A percentile compares a stretch with the other conserved stretches of the same genome.
phyloP scores from a whole-genome alignment of 345 rosid genomes.

The Moricandia moricandioides region DNA sequence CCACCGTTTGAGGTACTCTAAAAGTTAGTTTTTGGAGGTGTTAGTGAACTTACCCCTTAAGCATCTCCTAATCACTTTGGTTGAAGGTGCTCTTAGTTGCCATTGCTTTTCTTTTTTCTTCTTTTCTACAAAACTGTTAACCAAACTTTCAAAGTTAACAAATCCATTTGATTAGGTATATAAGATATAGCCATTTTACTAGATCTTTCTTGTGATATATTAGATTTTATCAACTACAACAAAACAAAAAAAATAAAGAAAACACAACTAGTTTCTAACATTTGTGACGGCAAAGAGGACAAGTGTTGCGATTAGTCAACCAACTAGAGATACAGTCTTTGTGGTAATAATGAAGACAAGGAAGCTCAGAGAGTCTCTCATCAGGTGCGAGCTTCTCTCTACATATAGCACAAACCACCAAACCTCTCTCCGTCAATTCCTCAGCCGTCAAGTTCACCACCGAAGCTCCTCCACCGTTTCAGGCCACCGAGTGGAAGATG shows the following conservation, averaged over 20 bases:
- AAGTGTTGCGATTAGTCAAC: constrained; percentile 21
- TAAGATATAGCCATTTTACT: background rate
- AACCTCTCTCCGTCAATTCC: constrained; percentile 18
- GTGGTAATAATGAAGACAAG: constrained; percentile 31
- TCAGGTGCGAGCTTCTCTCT: constrained; percentile 12
- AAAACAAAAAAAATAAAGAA: background rate
- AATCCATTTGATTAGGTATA: background rate
- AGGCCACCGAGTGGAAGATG: background rate
- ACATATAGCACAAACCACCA: constrained; percentile 22
- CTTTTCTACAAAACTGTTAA: background rate
- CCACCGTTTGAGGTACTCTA: too few species aligned
- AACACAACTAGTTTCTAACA: background rate
- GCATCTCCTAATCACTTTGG: too few species aligned
- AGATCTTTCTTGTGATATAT: too few species aligned
- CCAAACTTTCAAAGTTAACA: background rate
- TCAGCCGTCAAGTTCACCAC: constrained; percentile 20
- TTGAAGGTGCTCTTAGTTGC: too few species aligned
- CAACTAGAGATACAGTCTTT: constrained; percentile 18
- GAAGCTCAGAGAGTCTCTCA: constrained; percentile 30
- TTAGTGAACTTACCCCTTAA: too few species aligned
- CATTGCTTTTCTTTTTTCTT: background rate
- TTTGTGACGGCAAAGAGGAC: constrained; percentile 30
- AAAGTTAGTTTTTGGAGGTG: too few species aligned
- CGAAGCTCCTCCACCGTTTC: constrained; percentile 14
- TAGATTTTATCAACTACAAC: background rate